Evolutionary conservation across 768 basidiomycete genomes (phyloP).

Genomic region (Panaeolus papilionaceus): DNA sequence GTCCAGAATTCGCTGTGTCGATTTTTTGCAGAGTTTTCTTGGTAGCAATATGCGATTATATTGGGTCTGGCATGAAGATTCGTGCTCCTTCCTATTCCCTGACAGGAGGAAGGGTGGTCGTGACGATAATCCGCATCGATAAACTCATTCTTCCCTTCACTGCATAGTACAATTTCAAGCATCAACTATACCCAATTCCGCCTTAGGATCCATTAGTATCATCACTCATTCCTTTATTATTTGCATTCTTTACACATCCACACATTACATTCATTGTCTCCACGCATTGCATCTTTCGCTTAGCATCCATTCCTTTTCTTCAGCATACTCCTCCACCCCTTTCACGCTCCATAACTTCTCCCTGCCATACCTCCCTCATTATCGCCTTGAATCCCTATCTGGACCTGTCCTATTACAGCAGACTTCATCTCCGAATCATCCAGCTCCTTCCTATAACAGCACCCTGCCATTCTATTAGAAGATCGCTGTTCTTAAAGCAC

Average conservation of each 20-base stretch:
- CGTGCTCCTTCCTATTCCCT: neutral
- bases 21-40: neutral
- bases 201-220: neutral
- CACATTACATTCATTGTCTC: conserved; percentile 9
- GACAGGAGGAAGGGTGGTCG: neutral
- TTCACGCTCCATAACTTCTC: neutral
- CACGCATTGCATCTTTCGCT: conserved; percentile 9
- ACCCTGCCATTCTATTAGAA: neutral
- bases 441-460: no score
- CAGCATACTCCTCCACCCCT: neutral
- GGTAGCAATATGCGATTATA: neutral
- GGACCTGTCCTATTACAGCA: neutral
- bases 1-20: neutral
- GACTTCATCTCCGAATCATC: neutral
- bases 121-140: neutral
- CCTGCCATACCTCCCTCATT: neutral
- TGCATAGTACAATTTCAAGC: conserved; percentile 3
- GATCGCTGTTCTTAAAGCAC: neutral
- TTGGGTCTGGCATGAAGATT: neutral
- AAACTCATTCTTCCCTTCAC: neutral
- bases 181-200: neutral
- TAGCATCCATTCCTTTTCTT: conserved; percentile 1
- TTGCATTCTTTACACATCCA: conserved; percentile 10
- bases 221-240: conserved; percentile 10
- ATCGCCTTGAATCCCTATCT: neutral